Conservation (phyloP, 2,329 filamentous ascomycete genomes). For the Berkeleyomyces rouxiae region DNA sequence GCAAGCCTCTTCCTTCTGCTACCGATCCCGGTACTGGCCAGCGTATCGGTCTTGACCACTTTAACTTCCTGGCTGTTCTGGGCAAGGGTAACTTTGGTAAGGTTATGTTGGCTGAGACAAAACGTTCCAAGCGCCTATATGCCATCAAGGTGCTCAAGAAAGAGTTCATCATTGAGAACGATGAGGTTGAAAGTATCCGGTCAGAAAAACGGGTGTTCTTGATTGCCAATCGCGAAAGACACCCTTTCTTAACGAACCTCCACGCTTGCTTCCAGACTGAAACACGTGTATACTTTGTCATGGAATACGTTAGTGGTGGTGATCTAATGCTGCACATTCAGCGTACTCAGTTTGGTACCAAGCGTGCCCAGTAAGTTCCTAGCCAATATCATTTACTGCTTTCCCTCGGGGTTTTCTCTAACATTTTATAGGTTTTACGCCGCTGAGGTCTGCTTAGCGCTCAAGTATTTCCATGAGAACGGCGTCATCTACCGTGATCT, state of each 20-base stretch:
- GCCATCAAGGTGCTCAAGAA: constrained; percentile 99
- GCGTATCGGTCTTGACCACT: constrained; percentile 90
- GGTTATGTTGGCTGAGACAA: constrained; percentile 97
- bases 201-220: constrained; percentile 97
- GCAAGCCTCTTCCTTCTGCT: constrained; percentile 51
- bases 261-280: constrained; percentile 99
- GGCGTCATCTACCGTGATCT: constrained; percentile 97
- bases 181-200: constrained; percentile 93
- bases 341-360: constrained; percentile 85
- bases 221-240: constrained; percentile 89
- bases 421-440: constrained; percentile 64
- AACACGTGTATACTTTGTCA: constrained; percentile 95
- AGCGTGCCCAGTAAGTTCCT: constrained; percentile 73
- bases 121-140: constrained; percentile 78
- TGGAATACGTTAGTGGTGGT: constrained; percentile 98
- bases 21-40: constrained; percentile 58
- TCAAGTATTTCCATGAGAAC: constrained; percentile 99
- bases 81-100: constrained; percentile 99
- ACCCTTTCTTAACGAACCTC: constrained; percentile 86
- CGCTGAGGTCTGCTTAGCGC: constrained; percentile 84
- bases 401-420: not conserved
- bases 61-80: constrained; percentile 95
- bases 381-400: not conserved
- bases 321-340: constrained; percentile 99
- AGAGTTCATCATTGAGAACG: constrained; percentile 98